Conservation (phyloP, 2,329 filamentous ascomycete genomes). For the Diplodia intermedia region DNA sequence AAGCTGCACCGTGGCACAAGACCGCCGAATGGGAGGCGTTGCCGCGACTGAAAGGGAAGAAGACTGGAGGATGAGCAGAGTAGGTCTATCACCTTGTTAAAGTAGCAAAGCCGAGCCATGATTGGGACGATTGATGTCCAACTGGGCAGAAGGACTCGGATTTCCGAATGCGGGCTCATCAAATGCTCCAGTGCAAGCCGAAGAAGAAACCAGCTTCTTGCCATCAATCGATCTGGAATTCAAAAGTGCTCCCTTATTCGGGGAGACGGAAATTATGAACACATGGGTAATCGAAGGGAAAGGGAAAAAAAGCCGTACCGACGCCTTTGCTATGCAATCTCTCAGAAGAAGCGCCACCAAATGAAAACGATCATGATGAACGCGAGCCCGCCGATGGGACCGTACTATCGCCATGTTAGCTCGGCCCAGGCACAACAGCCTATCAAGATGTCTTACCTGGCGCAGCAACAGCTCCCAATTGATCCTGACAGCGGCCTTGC, state of each 20-base stretch:
- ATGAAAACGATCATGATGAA: slow-evolving; percentile 86
- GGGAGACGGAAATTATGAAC: slow-evolving; percentile 25
- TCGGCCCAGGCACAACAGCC: not conserved
- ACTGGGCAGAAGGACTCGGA: not conserved
- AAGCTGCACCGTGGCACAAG: too few relatives aligned
- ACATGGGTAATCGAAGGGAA: slow-evolving; percentile 25
- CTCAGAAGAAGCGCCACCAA: slow-evolving; percentile 90
- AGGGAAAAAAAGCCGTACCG: slow-evolving; percentile 21
- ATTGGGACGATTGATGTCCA: not conserved
- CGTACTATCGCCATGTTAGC: slow-evolving; percentile 66
- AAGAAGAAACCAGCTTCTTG: not conserved
- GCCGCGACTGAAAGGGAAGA: not conserved
- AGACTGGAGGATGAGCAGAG: not conserved
- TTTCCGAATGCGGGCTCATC: not conserved
- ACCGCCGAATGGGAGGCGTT: not conserved
- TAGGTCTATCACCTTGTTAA: too few relatives aligned
- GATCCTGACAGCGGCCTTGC: slow-evolving; percentile 88
- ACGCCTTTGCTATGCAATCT: slow-evolving; percentile 39
- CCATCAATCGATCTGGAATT: not conserved
- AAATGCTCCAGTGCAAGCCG: not conserved
- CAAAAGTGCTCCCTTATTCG: not conserved
- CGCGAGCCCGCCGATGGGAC: slow-evolving; percentile 81
- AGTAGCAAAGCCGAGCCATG: too few relatives aligned
- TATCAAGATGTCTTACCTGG: slow-evolving; percentile 64
- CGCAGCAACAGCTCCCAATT: slow-evolving; percentile 98